Conservation (phyloP, 2,329 filamentous ascomycete genomes). For the Davidsoniella virescens region DNA sequence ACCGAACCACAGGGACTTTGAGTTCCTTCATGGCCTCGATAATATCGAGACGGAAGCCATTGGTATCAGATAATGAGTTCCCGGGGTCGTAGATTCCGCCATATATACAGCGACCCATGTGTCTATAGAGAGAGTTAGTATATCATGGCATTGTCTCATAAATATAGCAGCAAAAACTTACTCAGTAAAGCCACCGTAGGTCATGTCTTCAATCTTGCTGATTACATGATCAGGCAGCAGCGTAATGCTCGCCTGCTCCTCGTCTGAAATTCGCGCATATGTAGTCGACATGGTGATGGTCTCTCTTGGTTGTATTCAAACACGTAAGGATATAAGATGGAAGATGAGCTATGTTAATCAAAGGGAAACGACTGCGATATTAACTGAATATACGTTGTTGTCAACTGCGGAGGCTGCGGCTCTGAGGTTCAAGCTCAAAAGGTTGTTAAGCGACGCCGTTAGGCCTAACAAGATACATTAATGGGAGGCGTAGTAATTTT, state of each 20-base stretch:
- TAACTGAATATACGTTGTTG: no score
- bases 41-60: conserved; percentile 68
- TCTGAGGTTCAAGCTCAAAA: no score
- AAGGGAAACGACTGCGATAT: no score
- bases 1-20: conserved; percentile 59
- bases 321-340: no score
- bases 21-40: conserved; percentile 57
- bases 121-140: conserved; percentile 29
- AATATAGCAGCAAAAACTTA: conserved; percentile 24
- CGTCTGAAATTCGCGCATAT: conserved; percentile 50
- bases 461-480: no score
- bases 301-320: no score
- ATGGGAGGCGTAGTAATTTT: no score
- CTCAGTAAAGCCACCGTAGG: conserved; percentile 77
- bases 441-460: no score
- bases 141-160: not conserved
- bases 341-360: no score
- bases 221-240: conserved; percentile 48
- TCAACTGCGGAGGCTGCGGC: no score
- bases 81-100: conserved; percentile 70
- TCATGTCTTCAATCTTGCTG: conserved; percentile 62
- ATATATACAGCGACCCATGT: conserved; percentile 83
- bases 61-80: conserved; percentile 53
- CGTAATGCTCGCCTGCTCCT: conserved; percentile 45
- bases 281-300: conserved; percentile 33